A percentile compares a stretch with the other conserved stretches of the same genome.
These are phyloP conservation scores for Metarhizium robertsii DNA, from an alignment of 2,329 filamentous ascomycete species.

Conservation along the genomic window DNA sequence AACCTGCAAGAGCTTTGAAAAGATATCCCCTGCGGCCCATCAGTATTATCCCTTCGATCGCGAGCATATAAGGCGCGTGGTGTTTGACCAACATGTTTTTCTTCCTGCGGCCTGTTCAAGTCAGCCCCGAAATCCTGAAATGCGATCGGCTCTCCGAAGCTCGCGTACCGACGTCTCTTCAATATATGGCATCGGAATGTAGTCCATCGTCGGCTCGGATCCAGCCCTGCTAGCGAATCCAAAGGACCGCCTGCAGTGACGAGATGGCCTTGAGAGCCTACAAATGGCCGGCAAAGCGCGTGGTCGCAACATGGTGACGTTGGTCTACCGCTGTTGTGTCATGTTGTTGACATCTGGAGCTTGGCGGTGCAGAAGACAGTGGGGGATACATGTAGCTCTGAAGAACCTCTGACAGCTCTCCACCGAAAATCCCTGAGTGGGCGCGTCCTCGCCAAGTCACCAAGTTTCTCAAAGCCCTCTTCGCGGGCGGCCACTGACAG, in stretches of 20 bases:
- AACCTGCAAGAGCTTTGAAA: constrained; percentile 66
- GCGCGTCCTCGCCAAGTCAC: no score
- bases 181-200: constrained; percentile 52
- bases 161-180: constrained; percentile 31
- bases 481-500: not conserved
- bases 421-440: not conserved
- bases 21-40: constrained; percentile 60
- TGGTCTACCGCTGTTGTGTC: not conserved
- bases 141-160: not conserved
- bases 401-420: not conserved
- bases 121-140: constrained; percentile 15
- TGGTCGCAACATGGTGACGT: constrained; percentile 19
- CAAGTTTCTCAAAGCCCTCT: not conserved
- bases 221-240: constrained; percentile 28
- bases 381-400: no score
- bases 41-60: constrained; percentile 6
- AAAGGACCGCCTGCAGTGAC: constrained; percentile 30
- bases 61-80: no score
- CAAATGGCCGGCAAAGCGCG: constrained; percentile 22
- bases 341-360: not conserved
- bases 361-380: not conserved
- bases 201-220: constrained; percentile 20
- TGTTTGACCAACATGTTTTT: constrained; percentile 57
- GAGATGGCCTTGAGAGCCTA: constrained; percentile 16
- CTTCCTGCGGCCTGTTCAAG: constrained; percentile 59